Conservation (phyloP, 1,284 basidiomycete genomes). For the Rhodofomes roseus region DNA sequence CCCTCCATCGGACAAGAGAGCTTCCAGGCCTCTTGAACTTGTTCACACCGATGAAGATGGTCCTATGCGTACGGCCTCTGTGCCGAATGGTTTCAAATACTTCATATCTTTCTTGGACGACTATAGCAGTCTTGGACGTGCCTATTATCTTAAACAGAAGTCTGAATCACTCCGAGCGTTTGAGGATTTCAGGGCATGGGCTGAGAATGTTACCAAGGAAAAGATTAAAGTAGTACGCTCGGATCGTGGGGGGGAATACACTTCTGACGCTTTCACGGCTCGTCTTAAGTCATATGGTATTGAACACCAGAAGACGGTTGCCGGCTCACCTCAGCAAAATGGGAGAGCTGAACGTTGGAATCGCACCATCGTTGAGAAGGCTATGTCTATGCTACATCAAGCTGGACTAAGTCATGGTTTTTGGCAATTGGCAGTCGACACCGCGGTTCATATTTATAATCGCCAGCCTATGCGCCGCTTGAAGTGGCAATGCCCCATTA, state of each 20-base stretch:
- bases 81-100: not conserved
- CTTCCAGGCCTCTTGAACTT: not conserved
- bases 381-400: not conserved
- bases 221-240: not conserved
- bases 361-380: not conserved
- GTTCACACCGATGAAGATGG: not conserved
- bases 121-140: not conserved
- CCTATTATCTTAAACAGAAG: not conserved
- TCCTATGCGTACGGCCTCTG: not conserved
- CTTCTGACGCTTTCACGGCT: not conserved
- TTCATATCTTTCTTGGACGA: not conserved
- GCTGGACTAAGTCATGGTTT: not conserved
- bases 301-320: not conserved
- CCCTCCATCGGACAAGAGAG: not conserved
- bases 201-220: not conserved
- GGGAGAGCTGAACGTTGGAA: not conserved
- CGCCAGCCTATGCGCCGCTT: too few species aligned
- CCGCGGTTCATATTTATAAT: not conserved
- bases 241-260: not conserved
- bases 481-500: too few species aligned
- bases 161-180: not conserved
- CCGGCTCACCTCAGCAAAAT: not conserved
- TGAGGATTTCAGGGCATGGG: not conserved
- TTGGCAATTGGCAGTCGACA: not conserved
- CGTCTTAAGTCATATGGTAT: not conserved